Base-by-base conservation (phyloP, 2,329 filamentous ascomycete species). In the Dactylellina sp. region DNA sequence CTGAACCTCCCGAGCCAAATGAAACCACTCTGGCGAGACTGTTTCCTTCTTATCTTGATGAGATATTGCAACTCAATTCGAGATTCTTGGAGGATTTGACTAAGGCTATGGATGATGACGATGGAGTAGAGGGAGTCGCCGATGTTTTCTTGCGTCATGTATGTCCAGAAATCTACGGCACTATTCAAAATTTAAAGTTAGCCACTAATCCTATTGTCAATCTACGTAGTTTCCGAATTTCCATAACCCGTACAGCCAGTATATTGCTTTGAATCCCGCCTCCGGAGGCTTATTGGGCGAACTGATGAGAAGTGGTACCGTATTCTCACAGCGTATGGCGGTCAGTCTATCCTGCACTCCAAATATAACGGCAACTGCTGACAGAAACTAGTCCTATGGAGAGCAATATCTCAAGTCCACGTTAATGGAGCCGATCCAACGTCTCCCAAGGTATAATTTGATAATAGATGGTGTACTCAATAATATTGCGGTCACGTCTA, bases 341-440 rank as follows among this genome's bases (percentile, higher is more conserved):
- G 71, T 75, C 59, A 47, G 71, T 42, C 20, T 18, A 32, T 22
- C 28, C 4, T 37, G 7, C 11, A 18, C 2, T 16, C 7, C 35
- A 18, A 32, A 7, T 52, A 5, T 16, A 16, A 5, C 18, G 24
- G 12, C 11, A 14, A 11, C 7, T n/a, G 42, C 47, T 47, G 14
- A 68, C 20, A 12, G 28, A 6, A 1, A 25, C 20, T 88, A 91
- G 59, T 88, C 93, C 76, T 90, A 90, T 1, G 94, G 95, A 63
- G 95, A 98, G 80, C 95, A 99, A 82, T 87, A 89, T 66, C 86
- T 98, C 61, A 93, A 92, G 53, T 98, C 95, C 2, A 87, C 95
- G 75, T 86, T 99, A 62, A 99, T 99, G 80, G 95, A 99, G 81
- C 95, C 95, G 1, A 93, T 99, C 0, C 95, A 99, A 81, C 87